Conservation (phyloP, 2,329 filamentous ascomycete species). For the Fusarium paranaense region DNA sequence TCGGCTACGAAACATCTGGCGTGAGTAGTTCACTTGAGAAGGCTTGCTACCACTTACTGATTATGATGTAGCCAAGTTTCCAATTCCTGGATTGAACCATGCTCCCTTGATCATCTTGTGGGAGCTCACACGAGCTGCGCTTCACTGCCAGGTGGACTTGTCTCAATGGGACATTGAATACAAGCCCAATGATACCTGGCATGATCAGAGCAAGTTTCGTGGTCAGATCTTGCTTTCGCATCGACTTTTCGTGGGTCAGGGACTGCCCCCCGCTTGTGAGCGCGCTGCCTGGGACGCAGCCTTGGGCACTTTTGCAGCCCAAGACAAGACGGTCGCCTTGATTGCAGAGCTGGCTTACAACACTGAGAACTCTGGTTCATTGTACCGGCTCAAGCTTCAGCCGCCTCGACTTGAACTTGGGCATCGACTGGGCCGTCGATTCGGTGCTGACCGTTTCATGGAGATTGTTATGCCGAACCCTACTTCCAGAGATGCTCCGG, state of each 20-base stretch:
- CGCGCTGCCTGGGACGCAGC: slow-evolving; percentile 60
- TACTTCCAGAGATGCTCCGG: slow-evolving; percentile 41
- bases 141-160: slow-evolving; percentile 58
- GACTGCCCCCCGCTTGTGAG: slow-evolving; percentile 61
- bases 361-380: slow-evolving; percentile 48
- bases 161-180: slow-evolving; percentile 52
- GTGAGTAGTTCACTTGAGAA: slow-evolving; percentile 44
- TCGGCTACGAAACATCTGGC: slow-evolving; percentile 53
- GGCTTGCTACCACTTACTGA: neutral
- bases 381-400: slow-evolving; percentile 61
- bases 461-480: slow-evolving; percentile 65
- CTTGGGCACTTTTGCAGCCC: slow-evolving; percentile 50
- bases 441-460: slow-evolving; percentile 69
- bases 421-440: slow-evolving; percentile 65
- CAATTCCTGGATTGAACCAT: slow-evolving; percentile 50
- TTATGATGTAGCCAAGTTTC: slow-evolving; percentile 51
- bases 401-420: slow-evolving; percentile 61
- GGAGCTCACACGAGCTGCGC: slow-evolving; percentile 63
- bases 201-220: slow-evolving; percentile 59
- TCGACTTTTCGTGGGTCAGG: slow-evolving; percentile 55
- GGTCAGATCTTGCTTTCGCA: slow-evolving; percentile 51
- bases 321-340: slow-evolving; percentile 56
- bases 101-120: slow-evolving; percentile 64
- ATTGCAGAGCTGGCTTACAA: slow-evolving; percentile 56
- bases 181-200: slow-evolving; percentile 51